phyloP scores from a whole-genome alignment of 768 basidiomycete genomes.

The Psilocybe cyanescens region DNA sequence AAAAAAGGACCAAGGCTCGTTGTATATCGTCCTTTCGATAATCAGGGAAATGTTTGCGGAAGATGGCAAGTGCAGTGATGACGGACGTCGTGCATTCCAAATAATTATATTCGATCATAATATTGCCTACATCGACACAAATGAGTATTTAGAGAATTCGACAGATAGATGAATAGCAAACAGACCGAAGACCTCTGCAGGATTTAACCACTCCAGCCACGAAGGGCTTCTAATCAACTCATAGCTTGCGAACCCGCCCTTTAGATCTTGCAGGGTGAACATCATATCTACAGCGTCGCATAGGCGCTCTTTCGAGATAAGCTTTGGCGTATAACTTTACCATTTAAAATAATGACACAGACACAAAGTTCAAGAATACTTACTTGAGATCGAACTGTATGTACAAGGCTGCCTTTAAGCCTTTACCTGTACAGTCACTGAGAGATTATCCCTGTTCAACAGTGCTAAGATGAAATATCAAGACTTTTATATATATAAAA shows the following conservation, averaged over 20 bases:
- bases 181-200: constrained; percentile 94
- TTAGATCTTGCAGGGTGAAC: constrained; percentile 81
- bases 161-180: constrained; percentile 12
- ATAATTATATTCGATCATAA: constrained; percentile 96
- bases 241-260: constrained; percentile 94
- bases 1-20: constrained; percentile 42
- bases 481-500: background rate
- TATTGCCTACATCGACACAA: constrained; percentile 60
- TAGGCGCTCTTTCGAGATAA: constrained; percentile 76
- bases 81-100: constrained; percentile 98
- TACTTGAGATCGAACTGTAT: constrained; percentile 83
- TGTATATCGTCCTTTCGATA: constrained; percentile 82
- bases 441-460: constrained; percentile 94
- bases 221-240: constrained; percentile 83
- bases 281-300: constrained; percentile 87
- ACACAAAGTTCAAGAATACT: constrained; percentile 30
- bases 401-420: constrained; percentile 87
- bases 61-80: constrained; percentile 87
- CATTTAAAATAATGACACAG: background rate
- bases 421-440: constrained; percentile 95
- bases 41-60: constrained; percentile 76
- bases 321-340: constrained; percentile 72
- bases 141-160: background rate
- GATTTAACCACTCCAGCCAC: constrained; percentile 87
- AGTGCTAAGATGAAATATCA: constrained; percentile 54